A percentile compares a stretch with the other conserved stretches of the same genome.
phyloP scores from a whole-genome alignment of 257 asterid genomes.

The Oldenlandia corymbosa region DNA sequence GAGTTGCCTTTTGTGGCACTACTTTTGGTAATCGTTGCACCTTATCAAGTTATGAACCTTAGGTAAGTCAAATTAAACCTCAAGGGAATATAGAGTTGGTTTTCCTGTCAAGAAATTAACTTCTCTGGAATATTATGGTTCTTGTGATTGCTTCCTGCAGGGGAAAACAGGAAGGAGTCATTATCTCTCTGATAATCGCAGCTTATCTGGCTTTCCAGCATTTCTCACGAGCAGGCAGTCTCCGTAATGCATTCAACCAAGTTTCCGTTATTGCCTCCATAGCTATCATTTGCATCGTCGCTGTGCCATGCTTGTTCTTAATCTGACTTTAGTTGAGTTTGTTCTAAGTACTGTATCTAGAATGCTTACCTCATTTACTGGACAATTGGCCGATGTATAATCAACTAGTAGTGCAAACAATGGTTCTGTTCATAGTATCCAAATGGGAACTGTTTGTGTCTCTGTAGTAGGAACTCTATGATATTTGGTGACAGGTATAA shows the following conservation, averaged over 20 bases:
- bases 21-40: conserved; percentile 66
- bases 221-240: conserved; percentile 63
- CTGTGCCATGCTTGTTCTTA: conserved; percentile 67
- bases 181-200: conserved; percentile 60
- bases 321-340: conserved; percentile 28
- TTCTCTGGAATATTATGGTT: conserved; percentile 8
- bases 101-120: conserved; percentile 9
- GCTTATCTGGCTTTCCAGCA: conserved; percentile 91
- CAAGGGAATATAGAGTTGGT: not conserved
- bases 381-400: not conserved
- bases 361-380: not conserved
- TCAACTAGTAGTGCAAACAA: conserved; percentile 12
- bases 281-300: conserved; percentile 59
- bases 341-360: conserved; percentile 3
- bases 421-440: not conserved
- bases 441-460: not conserved
- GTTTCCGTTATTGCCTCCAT: conserved; percentile 78
- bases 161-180: conserved; percentile 77
- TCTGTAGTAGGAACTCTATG: not conserved
- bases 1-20: conserved; percentile 73
- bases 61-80: conserved; percentile 47
- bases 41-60: conserved; percentile 57
- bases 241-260: conserved; percentile 65
- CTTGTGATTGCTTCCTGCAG: conserved; percentile 39
- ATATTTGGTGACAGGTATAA: not conserved